Percentiles rank a stretch among this genome's conserved stretches.
Conservation (phyloP, 495 filamentous ascomycete genomes). For the Penicillium goetzii region DNA sequence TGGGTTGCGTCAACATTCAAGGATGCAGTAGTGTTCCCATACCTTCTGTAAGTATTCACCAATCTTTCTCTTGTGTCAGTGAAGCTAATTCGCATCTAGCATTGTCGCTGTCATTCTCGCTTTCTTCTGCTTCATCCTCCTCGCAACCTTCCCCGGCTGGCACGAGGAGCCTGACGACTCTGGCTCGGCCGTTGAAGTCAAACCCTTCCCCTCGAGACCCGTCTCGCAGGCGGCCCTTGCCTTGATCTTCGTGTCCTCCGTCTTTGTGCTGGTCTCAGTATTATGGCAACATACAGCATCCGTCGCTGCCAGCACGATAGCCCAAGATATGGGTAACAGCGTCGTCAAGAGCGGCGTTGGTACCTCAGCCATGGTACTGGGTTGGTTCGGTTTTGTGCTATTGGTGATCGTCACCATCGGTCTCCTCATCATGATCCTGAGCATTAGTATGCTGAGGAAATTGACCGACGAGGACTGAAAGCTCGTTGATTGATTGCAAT, state of each 20-base stretch:
- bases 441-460: slow-evolving; percentile 70
- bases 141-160: slow-evolving; percentile 75
- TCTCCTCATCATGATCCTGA: slow-evolving; percentile 92
- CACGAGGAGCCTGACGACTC: slow-evolving; percentile 62
- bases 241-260: slow-evolving; percentile 66
- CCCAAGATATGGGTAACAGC: slow-evolving; percentile 94
- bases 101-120: slow-evolving; percentile 73
- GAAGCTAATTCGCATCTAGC: slow-evolving; percentile 36
- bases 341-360: slow-evolving; percentile 87
- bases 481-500: slow-evolving; percentile 8
- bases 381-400: slow-evolving; percentile 93
- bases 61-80: background rate
- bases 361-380: slow-evolving; percentile 90
- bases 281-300: slow-evolving; percentile 88
- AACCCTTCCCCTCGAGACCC: slow-evolving; percentile 69
- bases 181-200: slow-evolving; percentile 63
- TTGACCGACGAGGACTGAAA: slow-evolving; percentile 54
- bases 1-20: slow-evolving; percentile 77
- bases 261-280: slow-evolving; percentile 73
- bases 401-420: slow-evolving; percentile 94
- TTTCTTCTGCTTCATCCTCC: slow-evolving; percentile 70
- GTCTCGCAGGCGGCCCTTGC: slow-evolving; percentile 69
- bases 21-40: slow-evolving; percentile 71
- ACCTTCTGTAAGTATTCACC: slow-evolving; percentile 58
- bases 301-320: slow-evolving; percentile 88